phyloP scores from a whole-genome alignment of 768 basidiomycete genomes.

The Agrocybe chaxingu region DNA sequence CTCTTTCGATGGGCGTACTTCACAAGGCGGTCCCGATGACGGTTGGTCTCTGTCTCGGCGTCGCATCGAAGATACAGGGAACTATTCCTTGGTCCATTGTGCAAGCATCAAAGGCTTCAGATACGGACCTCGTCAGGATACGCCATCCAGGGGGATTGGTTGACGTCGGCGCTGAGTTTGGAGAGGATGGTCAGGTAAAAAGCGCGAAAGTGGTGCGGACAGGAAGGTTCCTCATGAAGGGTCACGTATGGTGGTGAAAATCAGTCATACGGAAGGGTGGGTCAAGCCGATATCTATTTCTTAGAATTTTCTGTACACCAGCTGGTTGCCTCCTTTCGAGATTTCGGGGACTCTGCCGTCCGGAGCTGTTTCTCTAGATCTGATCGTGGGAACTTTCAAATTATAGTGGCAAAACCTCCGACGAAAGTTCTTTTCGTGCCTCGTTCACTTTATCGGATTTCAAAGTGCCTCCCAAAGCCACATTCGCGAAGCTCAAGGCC shows the following conservation, averaged over 20 bases:
- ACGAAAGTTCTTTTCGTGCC: not conserved
- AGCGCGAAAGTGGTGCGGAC: constrained; percentile 67
- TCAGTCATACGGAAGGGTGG: not conserved
- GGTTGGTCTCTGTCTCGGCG: constrained; percentile 65
- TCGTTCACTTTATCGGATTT: constrained; percentile 3
- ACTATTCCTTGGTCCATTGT: constrained; percentile 53
- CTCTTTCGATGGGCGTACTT: constrained; percentile 68
- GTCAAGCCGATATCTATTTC: not conserved
- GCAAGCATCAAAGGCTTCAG: constrained; percentile 11
- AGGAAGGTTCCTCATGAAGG: constrained; percentile 69
- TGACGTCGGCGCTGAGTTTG: constrained; percentile 61
- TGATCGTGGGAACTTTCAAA: too few species aligned
- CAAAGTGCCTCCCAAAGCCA: constrained; percentile 27
- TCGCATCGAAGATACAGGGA: constrained; percentile 51
- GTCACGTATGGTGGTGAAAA: constrained; percentile 62
- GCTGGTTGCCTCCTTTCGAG: not conserved
- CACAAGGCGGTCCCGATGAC: constrained; percentile 76
- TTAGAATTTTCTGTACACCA: not conserved
- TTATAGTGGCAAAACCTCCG: too few species aligned
- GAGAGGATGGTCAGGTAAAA: constrained; percentile 39
- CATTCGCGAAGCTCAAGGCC: constrained; percentile 48
- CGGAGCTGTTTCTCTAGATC: too few species aligned
- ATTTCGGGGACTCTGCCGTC: too few species aligned
- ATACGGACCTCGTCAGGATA: constrained; percentile 41
- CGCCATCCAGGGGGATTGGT: constrained; percentile 66